Evolutionary conservation across 805 yeast genomes (phyloP).

Genomic region (Lipomyces chichibuensis): DNA sequence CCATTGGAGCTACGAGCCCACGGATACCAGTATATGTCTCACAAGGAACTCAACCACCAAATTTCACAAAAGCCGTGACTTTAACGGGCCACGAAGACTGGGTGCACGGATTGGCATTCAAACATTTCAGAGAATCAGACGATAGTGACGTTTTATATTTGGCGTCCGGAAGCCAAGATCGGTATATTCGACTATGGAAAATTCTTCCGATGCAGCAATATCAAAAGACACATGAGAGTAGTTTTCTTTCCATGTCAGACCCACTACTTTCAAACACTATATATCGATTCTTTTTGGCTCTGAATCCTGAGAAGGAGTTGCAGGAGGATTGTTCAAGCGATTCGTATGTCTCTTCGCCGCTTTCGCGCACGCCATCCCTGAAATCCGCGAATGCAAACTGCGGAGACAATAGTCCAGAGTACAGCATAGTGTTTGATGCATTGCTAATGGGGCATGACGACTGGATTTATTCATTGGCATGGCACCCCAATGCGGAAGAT

Average conservation of each 20-base stretch:
- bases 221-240: constrained; percentile 7
- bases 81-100: constrained; percentile 95
- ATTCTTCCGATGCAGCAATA: constrained; percentile 20
- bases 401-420: constrained; percentile 39
- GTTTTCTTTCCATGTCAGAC: constrained; percentile 19
- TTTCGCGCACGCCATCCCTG: constrained; percentile 1
- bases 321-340: background rate
- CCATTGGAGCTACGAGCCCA: constrained; percentile 72
- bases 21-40: constrained; percentile 23
- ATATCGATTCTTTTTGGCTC: constrained; percentile 20
- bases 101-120: constrained; percentile 76
- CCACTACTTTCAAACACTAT: constrained; percentile 25
- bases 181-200: constrained; percentile 87
- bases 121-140: constrained; percentile 43
- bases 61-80: constrained; percentile 46
- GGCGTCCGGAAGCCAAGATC: constrained; percentile 91
- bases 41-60: background rate
- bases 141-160: constrained; percentile 59
- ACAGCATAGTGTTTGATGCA: constrained; percentile 80
- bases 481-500: constrained; percentile 65
- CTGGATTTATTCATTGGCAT: constrained; percentile 83
- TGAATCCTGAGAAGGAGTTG: background rate
- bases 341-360: background rate
- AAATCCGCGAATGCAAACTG: constrained; percentile 32
- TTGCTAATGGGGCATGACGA: constrained; percentile 97